These are phyloP conservation scores for Castanea crenata DNA, from an alignment of 306 rosid genomes.

Conservation along the genomic window DNA sequence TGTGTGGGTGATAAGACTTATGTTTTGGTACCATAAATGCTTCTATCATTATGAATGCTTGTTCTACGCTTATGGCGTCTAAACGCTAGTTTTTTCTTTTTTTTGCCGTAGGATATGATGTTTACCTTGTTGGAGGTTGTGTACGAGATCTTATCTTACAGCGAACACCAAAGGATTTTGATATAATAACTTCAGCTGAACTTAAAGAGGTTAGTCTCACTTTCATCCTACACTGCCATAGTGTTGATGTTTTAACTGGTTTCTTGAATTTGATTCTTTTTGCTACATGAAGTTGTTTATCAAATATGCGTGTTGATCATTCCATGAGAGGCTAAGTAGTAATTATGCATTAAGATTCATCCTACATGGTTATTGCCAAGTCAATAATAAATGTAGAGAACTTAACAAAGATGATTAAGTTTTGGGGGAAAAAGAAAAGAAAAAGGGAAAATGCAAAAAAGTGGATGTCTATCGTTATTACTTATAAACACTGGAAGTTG, in stretches of 20 bases:
- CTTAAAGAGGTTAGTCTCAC: constrained; percentile 64
- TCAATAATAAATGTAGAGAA: too few relatives aligned
- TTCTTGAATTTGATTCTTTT: background rate
- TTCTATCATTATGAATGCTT: background rate
- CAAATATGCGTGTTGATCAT: background rate
- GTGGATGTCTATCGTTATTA: too few relatives aligned
- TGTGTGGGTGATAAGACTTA: background rate
- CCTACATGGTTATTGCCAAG: too few relatives aligned
- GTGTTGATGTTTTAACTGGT: background rate
- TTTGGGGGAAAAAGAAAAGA: too few relatives aligned
- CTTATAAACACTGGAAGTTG: too few relatives aligned
- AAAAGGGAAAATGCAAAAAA: too few relatives aligned
- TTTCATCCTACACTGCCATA: constrained; percentile 5
- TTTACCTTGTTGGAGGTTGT: constrained; percentile 58
- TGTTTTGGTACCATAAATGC: background rate
- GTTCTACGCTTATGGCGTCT: constrained; percentile 9
- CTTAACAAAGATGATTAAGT: too few relatives aligned
- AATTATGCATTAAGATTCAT: background rate
- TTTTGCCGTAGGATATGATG: constrained; percentile 42
- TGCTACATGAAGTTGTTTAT: background rate
- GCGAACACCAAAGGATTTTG: constrained; percentile 53
- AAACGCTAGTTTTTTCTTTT: background rate
- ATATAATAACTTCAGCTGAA: constrained; percentile 70
- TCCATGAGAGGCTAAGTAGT: background rate
- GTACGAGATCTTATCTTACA: constrained; percentile 51